phyloP scores from a whole-genome alignment of 495 filamentous ascomycete genomes.

The Aspergillus cavernicola region DNA sequence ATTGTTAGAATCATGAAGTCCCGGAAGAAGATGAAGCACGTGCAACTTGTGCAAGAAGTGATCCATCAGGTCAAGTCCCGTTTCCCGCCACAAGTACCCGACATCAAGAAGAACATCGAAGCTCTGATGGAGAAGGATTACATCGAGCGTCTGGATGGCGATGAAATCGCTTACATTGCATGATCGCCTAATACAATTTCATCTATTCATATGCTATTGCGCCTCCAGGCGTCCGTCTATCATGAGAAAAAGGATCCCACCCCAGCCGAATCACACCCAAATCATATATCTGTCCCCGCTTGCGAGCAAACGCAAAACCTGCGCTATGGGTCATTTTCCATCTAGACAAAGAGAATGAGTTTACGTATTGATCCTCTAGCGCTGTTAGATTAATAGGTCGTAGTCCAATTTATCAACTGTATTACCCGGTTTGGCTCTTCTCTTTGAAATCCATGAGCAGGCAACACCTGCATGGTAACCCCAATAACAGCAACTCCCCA shows the following conservation, averaged over 20 bases:
- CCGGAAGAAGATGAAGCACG: constrained; percentile 96
- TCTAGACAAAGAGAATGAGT: constrained; percentile 9
- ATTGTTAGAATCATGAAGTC: constrained; percentile 99
- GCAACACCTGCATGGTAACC: too few species aligned
- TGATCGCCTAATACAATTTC: constrained; percentile 30
- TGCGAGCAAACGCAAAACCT: not conserved
- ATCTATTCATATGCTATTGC: constrained; percentile 4
- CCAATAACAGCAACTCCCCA: too few species aligned
- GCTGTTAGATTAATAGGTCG: not conserved
- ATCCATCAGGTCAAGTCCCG: constrained; percentile 92
- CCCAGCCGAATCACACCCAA: not conserved
- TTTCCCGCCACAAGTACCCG: constrained; percentile 85
- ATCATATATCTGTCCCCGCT: not conserved
- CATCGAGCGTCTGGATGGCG: constrained; percentile 88
- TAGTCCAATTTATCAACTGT: not conserved
- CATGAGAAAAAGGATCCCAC: not conserved
- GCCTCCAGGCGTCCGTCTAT: not conserved
- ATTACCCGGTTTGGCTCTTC: not conserved
- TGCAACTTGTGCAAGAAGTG: constrained; percentile 85
- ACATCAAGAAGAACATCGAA: constrained; percentile 99
- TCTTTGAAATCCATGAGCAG: not conserved
- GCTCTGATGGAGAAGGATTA: constrained; percentile 99
- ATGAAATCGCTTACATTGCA: constrained; percentile 89
- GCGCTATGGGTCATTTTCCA: not conserved
- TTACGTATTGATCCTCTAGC: not conserved